phyloP scores from a whole-genome alignment of 106 monocot species.

The Alisma plantagoaquatica region DNA sequence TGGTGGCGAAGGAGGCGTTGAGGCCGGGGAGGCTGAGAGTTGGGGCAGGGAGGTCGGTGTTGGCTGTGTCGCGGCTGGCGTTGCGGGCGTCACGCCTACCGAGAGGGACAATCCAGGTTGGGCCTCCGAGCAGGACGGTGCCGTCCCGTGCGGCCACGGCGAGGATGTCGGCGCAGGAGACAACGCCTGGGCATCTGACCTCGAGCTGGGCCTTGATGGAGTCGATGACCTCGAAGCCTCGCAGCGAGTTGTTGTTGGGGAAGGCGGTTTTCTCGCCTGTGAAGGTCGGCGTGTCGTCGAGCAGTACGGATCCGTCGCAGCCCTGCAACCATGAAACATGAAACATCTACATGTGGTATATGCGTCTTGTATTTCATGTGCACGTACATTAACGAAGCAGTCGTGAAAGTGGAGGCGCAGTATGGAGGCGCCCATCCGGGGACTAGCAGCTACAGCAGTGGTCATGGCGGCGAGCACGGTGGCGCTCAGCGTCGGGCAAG shows the following conservation, averaged over 20 bases:
- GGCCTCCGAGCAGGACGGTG: constrained; percentile 15
- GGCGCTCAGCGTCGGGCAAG: constrained; percentile 6
- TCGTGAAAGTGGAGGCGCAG: constrained; percentile 31
- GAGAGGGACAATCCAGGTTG: constrained; percentile 8
- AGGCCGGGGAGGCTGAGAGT: neutral
- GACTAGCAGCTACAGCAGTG: constrained; percentile 9
- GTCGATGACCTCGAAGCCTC: constrained; percentile 22
- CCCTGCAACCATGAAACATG: constrained; percentile 15
- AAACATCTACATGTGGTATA: neutral
- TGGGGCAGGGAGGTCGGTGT: constrained; percentile 8
- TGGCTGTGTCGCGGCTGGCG: constrained; percentile 5
- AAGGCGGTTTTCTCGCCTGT: constrained; percentile 22
- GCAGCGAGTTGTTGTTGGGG: constrained; percentile 16
- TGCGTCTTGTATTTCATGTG: neutral
- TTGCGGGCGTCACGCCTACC: constrained; percentile 14
- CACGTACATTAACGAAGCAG: constrained; percentile 26
- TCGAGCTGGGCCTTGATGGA: constrained; percentile 23
- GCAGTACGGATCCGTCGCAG: constrained; percentile 27
- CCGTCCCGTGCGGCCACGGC: constrained; percentile 32
- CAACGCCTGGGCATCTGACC: constrained; percentile 23
- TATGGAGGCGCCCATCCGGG: constrained; percentile 23
- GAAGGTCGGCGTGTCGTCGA: constrained; percentile 1
- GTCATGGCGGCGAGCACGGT: constrained; percentile 6
- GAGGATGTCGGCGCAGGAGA: constrained; percentile 54
- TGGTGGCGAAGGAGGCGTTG: neutral